These are phyloP conservation scores for Leccinum angustisporum DNA, from an alignment of 1,284 basidiomycete genomes.

Conservation along the genomic window DNA sequence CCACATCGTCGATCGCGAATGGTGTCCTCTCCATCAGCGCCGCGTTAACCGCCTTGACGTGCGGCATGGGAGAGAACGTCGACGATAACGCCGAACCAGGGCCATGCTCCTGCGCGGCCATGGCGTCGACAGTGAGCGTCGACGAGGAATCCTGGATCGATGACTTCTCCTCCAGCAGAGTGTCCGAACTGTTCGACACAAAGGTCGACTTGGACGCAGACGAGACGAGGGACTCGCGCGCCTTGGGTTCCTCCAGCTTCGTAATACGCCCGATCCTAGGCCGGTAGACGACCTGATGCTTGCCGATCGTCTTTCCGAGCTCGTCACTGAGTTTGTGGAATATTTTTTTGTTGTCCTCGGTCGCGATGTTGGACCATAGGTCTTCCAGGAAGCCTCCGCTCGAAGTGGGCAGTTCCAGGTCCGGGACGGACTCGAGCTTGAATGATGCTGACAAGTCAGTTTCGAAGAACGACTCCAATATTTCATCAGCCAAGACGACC, in stretches of 20 bases:
- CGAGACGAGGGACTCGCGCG: constrained; percentile 82
- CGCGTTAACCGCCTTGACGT: constrained; percentile 78
- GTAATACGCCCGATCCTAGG: constrained; percentile 86
- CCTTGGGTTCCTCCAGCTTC: constrained; percentile 80
- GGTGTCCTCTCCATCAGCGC: constrained; percentile 87
- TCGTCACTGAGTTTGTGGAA: constrained; percentile 90
- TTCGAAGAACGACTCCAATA: constrained; percentile 94
- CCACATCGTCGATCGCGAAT: constrained; percentile 92
- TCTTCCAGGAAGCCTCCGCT: constrained; percentile 75
- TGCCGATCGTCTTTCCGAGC: constrained; percentile 90
- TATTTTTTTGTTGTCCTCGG: constrained; percentile 84
- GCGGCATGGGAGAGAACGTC: constrained; percentile 54
- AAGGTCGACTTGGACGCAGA: constrained; percentile 56
- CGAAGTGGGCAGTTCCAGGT: constrained; percentile 59
- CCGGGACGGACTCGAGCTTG: constrained; percentile 72
- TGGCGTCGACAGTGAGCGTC: constrained; percentile 39
- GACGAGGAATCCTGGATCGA: constrained; percentile 40
- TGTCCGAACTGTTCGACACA: constrained; percentile 22
- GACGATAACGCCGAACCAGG: constrained; percentile 34
- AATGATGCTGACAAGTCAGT: constrained; percentile 86
- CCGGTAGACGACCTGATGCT: constrained; percentile 78
- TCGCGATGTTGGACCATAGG: constrained; percentile 84
- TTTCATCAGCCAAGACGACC: constrained; percentile 93
- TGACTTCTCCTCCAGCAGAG: constrained; percentile 8
- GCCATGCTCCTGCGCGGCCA: constrained; percentile 26